Evolutionary conservation across 2,329 filamentous ascomycete genomes (phyloP).

Genomic region (Trichothecium sympodiale): DNA sequence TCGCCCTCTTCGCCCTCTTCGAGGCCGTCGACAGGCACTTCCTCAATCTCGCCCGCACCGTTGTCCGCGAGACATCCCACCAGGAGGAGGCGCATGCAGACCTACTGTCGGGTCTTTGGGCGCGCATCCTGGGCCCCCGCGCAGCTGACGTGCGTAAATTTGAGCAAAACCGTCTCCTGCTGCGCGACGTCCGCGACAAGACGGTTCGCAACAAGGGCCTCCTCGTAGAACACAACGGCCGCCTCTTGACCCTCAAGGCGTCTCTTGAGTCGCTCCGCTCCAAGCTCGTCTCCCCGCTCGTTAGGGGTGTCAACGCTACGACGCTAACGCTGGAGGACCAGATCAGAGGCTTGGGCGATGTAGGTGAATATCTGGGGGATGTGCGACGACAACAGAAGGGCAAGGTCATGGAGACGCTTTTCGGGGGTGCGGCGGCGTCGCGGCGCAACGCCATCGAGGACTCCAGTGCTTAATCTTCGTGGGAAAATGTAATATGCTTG

Average conservation of each 20-base stretch:
- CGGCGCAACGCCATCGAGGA: too few relatives aligned
- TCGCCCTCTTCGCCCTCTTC: slow-evolving; percentile 78
- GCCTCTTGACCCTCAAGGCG: slow-evolving; percentile 72
- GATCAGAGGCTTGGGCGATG: slow-evolving; percentile 70
- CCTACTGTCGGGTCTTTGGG: slow-evolving; percentile 76
- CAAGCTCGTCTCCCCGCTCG: slow-evolving; percentile 75
- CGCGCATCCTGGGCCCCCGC: slow-evolving; percentile 67
- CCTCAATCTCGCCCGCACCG: slow-evolving; percentile 73
- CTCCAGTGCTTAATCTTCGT: too few relatives aligned
- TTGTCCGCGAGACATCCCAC: slow-evolving; percentile 69
- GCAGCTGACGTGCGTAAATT: slow-evolving; percentile 73
- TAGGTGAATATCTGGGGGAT: slow-evolving; percentile 64
- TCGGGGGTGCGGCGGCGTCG: slow-evolving; percentile 24
- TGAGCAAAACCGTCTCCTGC: slow-evolving; percentile 75
- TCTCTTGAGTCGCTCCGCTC: slow-evolving; percentile 76
- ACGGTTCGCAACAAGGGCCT: slow-evolving; percentile 82
- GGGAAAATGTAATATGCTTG: too few relatives aligned
- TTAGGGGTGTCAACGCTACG: slow-evolving; percentile 56
- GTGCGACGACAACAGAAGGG: slow-evolving; percentile 72
- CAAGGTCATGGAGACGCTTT: slow-evolving; percentile 71
- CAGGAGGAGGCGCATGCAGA: slow-evolving; percentile 76
- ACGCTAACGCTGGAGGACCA: slow-evolving; percentile 74
- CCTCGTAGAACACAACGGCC: slow-evolving; percentile 76
- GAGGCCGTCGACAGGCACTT: slow-evolving; percentile 87
- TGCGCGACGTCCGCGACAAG: slow-evolving; percentile 67